Base-by-base conservation (phyloP, 2,329 filamentous ascomycete species). In the Diatrype stigma region DNA sequence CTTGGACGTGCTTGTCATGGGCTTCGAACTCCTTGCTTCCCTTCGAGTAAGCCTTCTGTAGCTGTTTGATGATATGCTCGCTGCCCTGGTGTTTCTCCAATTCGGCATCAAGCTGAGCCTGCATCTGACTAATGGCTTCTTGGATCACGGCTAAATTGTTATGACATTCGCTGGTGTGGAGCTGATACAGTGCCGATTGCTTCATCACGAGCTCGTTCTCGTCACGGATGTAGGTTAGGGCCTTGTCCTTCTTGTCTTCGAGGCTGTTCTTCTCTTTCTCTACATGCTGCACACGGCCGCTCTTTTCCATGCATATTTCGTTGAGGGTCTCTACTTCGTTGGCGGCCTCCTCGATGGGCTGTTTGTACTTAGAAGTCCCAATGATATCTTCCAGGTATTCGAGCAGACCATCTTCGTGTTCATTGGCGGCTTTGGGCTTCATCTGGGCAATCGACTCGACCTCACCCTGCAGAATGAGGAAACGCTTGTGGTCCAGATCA, bases 341-440 rank as follows among this genome's bases (percentile, higher is more conserved):
- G 0, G 91, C 93, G 1, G 92, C 86, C 72, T 99, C 94, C 61
- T 99, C 94, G 56, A 99, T 99, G 0, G 94, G 93, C 0, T 88
- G 82, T 73, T 99, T 99, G 75, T 99, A 99, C 68, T 96, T 96
- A 6, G 94, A 97, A 0, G 94, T 99, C 56, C 95, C 94, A 61
- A 99, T 97, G 55, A 99, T 99, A 64, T 99, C 94, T 68, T 99
- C 94, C 0, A 99, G 82, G 58, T 99, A 99, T 69, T 99, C 94
- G 17, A 99, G 78, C 3, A 99, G 80, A 12, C 94, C 94, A 63
- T 99, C 94, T 54, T 99, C 94, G 64, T 97, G 93, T 68, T 99
- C 94, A 61, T 90, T 93, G 40, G 81, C 86, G 3, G 95, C 94
- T 70, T 99, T 99, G 17, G 95, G 80, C 71, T 99, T 99, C 94